Evolutionary conservation across 768 basidiomycete species (phyloP).

Genomic region (Cystobasidiopsis lactophilus): DNA sequence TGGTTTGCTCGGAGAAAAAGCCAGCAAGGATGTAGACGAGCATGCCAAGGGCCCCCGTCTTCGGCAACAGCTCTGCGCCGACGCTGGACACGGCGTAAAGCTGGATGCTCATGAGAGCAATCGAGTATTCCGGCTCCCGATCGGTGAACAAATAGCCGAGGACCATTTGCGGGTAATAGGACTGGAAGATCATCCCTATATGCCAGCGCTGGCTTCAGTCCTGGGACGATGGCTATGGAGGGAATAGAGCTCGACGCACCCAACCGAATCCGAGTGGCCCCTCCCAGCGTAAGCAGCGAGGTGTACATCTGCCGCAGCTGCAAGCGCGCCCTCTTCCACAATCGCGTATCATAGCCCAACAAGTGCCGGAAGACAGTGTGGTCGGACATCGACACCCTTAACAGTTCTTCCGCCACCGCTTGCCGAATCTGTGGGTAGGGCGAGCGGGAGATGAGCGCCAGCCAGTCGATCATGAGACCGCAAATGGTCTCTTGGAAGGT

Average conservation of each 20-base stretch:
- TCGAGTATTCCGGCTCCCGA: slow-evolving; percentile 80
- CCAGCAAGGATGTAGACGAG: slow-evolving; percentile 64
- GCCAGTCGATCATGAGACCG: slow-evolving; percentile 4
- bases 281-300: slow-evolving; percentile 12
- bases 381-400: background rate
- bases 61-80: slow-evolving; percentile 49
- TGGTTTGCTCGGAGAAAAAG: slow-evolving; percentile 80
- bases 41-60: slow-evolving; percentile 49
- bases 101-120: slow-evolving; percentile 80
- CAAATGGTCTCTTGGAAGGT: slow-evolving; percentile 71
- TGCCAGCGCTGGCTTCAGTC: slow-evolving; percentile 5
- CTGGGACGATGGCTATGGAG: no score
- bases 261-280: slow-evolving; percentile 47
- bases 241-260: slow-evolving; percentile 44
- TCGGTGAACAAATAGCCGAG: slow-evolving; percentile 81
- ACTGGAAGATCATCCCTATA: slow-evolving; percentile 2
- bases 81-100: slow-evolving; percentile 80
- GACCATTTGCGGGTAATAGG: slow-evolving; percentile 60
- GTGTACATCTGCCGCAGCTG: slow-evolving; percentile 21
- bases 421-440: no score
- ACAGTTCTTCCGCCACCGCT: no score
- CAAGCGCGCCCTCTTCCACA: slow-evolving; percentile 24
- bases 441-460: background rate
- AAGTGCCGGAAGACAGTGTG: slow-evolving; percentile 20
- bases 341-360: slow-evolving; percentile 19